Conservation (phyloP, 1,284 basidiomycete genomes). For the Ceraceosorus guamensis region DNA sequence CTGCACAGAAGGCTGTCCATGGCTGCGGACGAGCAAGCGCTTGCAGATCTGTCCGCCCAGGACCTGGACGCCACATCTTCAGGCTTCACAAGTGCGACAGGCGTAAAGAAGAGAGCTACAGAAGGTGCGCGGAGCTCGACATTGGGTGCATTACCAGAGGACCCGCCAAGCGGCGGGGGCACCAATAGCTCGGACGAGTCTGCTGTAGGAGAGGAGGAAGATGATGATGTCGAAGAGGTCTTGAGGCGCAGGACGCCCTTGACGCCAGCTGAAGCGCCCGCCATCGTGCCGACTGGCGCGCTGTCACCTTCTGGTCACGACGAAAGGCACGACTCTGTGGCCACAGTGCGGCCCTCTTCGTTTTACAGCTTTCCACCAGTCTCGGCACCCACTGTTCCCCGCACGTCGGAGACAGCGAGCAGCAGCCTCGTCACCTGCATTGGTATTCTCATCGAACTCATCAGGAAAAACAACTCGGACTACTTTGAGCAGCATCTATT, state of each 20-base stretch:
- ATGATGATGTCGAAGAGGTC: conserved; percentile 28
- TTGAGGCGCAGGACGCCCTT: conserved; percentile 5
- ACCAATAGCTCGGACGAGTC: no score
- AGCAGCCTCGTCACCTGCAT: conserved; percentile 84
- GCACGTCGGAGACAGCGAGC: conserved; percentile 61
- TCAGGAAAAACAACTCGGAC: conserved; percentile 97
- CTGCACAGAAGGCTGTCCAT: conserved; percentile 17
- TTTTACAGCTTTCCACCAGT: conserved; percentile 27
- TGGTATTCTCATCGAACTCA: conserved; percentile 86
- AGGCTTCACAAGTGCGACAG: no score
- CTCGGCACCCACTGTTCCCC: conserved; percentile 21
- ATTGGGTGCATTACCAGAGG: conserved; percentile 14
- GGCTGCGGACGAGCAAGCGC: conserved; percentile 30
- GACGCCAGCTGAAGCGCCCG: conserved; percentile 14
- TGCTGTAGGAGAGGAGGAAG: conserved; percentile 40
- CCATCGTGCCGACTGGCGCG: conserved; percentile 9
- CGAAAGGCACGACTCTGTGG: conserved; percentile 35
- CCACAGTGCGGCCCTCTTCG: conserved; percentile 31
- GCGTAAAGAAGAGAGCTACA: neutral
- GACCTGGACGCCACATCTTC: conserved; percentile 3
- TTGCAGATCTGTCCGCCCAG: conserved; percentile 17
- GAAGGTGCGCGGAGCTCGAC: neutral
- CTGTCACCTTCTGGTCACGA: conserved; percentile 16
- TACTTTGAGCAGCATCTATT: conserved; percentile 98
- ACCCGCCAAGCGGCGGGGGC: conserved; percentile 2